Evolutionary conservation across 2,329 filamentous ascomycete genomes (phyloP).

Genomic region (Aspergillus felis): DNA sequence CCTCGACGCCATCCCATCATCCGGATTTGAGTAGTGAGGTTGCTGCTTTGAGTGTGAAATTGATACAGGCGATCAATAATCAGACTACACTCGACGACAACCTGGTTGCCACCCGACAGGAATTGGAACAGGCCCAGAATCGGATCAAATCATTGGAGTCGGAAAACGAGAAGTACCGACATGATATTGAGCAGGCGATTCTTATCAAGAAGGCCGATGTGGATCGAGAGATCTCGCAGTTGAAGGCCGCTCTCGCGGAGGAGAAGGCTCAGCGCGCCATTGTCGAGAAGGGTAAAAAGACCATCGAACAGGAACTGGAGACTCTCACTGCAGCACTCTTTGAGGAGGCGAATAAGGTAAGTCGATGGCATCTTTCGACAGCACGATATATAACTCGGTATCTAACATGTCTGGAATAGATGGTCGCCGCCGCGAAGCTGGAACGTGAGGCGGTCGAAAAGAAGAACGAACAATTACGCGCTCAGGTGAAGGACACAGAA

Average conservation of each 20-base stretch:
- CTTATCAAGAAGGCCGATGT: conserved; percentile 70
- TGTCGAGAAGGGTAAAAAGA: conserved; percentile 74
- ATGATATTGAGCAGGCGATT: conserved; percentile 66
- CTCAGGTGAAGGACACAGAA: conserved; percentile 84
- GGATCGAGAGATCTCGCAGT: conserved; percentile 65
- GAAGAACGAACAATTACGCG: conserved; percentile 81
- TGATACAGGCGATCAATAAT: conserved; percentile 96
- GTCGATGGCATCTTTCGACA: neutral
- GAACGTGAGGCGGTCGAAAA: conserved; percentile 78
- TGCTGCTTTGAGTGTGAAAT: conserved; percentile 84
- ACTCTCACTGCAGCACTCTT: conserved; percentile 89
- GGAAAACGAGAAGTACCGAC: conserved; percentile 65
- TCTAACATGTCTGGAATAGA: conserved; percentile 44
- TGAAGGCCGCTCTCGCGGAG: conserved; percentile 58
- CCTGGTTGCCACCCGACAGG: conserved; percentile 74
- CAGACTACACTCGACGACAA: conserved; percentile 89
- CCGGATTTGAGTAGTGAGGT: conserved; percentile 71
- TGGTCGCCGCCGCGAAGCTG: conserved; percentile 85
- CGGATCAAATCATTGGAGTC: conserved; percentile 66
- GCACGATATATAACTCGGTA: neutral
- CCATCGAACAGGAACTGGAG: conserved; percentile 89
- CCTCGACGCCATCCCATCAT: conserved; percentile 41
- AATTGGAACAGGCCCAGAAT: conserved; percentile 69
- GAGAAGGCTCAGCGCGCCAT: conserved; percentile 63
- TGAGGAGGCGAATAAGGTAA: conserved; percentile 86